phyloP scores from a whole-genome alignment of 1,284 basidiomycete species.

The Rugosomyces carneus region DNA sequence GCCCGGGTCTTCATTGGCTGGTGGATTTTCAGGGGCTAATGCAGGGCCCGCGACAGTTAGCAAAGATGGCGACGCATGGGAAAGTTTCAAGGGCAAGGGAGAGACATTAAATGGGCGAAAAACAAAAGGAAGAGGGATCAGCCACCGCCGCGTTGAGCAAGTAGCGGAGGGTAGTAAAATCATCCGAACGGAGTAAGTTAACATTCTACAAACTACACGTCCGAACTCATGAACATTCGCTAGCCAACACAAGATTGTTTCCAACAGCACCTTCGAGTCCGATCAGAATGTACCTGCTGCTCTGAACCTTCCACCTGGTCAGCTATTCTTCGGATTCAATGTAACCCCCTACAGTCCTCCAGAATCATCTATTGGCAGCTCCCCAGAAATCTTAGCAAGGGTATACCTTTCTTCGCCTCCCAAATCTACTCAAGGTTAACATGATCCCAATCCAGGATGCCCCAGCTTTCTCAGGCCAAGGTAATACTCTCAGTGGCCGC shows the following conservation, averaged over 20 bases:
- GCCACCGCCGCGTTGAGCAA: conserved; percentile 73
- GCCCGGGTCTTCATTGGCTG: conserved; percentile 68
- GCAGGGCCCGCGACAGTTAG: conserved; percentile 48
- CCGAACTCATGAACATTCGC: conserved; percentile 3
- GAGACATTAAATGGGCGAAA: conserved; percentile 83
- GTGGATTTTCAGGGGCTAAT: conserved; percentile 52
- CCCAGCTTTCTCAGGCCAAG: conserved; percentile 43
- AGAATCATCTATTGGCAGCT: conserved; percentile 21
- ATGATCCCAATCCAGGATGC: conserved; percentile 25
- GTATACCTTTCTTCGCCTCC: conserved; percentile 16
- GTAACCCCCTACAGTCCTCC: conserved; percentile 65
- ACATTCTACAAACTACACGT: not conserved
- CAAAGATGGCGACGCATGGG: conserved; percentile 76
- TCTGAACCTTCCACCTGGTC: conserved; percentile 86
- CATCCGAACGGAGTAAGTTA: conserved; percentile 76
- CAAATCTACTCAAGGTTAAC: not conserved
- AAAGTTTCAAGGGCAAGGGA: conserved; percentile 91
- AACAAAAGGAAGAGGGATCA: conserved; percentile 90
- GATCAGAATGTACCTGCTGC: conserved; percentile 84
- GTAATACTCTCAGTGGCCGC: conserved; percentile 49
- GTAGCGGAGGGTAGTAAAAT: conserved; percentile 84
- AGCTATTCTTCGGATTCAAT: conserved; percentile 92
- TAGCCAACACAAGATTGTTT: conserved; percentile 83
- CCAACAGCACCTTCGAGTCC: conserved; percentile 73
- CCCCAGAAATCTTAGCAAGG: conserved; percentile 21